Evolutionary conservation across 129 eudicot species (phyloP).

Genomic region (Flaveria linearis): DNA sequence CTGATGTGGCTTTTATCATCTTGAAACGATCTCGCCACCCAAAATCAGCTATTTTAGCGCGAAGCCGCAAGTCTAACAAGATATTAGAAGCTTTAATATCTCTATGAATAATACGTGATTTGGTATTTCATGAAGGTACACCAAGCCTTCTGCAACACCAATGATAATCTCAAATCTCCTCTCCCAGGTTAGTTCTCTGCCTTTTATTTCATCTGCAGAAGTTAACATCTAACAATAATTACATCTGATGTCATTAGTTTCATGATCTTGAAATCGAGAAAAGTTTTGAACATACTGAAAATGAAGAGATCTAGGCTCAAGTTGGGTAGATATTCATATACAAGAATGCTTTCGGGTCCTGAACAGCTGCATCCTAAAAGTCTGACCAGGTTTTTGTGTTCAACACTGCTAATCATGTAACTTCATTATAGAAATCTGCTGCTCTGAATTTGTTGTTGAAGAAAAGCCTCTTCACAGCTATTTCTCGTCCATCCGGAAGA

Average conservation of each 20-base stretch:
- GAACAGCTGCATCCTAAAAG: conserved; percentile 76
- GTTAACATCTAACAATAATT: not conserved
- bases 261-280: not conserved
- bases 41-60: conserved; percentile 83
- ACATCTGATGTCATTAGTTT: not conserved
- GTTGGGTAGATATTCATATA: conserved; percentile 73
- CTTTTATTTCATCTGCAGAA: conserved; percentile 55
- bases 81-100: conserved; percentile 81
- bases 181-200: conserved; percentile 68
- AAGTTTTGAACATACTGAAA: conserved; percentile 41
- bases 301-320: conserved; percentile 75
- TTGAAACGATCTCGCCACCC: conserved; percentile 86
- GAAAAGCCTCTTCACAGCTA: conserved; percentile 91
- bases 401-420: conserved; percentile 66
- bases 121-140: conserved; percentile 84
- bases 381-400: conserved; percentile 71
- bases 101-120: conserved; percentile 61
- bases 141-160: conserved; percentile 80
- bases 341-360: conserved; percentile 80
- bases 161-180: conserved; percentile 60
- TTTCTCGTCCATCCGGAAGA: conserved; percentile 79
- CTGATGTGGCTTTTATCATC: conserved; percentile 80
- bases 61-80: conserved; percentile 63
- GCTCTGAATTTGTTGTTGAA: conserved; percentile 80
- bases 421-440: conserved; percentile 83